Evolutionary conservation across 371 early-diverging fungal genomes (phyloP).

Genomic region (Choanephora cucurbitarum): DNA sequence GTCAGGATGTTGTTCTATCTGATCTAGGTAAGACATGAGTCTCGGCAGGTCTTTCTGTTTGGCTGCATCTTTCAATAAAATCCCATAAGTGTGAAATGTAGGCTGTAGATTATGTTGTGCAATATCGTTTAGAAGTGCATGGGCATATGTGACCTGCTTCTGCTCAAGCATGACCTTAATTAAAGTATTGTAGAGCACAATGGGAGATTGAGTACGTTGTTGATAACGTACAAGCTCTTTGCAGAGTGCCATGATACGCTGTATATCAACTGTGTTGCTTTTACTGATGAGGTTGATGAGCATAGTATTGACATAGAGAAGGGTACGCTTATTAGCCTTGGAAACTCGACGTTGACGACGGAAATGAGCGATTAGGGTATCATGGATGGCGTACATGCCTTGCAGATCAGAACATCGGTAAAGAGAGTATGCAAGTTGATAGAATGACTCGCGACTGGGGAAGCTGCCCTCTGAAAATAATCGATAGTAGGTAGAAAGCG

Average conservation of each 20-base stretch:
- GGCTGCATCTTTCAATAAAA: slow-evolving; percentile 24
- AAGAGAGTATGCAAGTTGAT: slow-evolving; percentile 17
- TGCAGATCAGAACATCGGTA: slow-evolving; percentile 14
- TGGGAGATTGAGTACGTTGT: background rate
- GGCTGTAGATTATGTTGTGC: slow-evolving; percentile 6
- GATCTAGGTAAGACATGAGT: slow-evolving; percentile 14
- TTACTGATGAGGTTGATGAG: slow-evolving; percentile 24
- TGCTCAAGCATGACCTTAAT: slow-evolving; percentile 18
- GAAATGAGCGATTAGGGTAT: slow-evolving; percentile 21
- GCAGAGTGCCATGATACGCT: slow-evolving; percentile 17
- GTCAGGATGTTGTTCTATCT: slow-evolving; percentile 3
- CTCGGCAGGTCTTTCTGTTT: slow-evolving; percentile 10
- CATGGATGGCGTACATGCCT: slow-evolving; percentile 24
- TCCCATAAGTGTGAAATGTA: slow-evolving; percentile 15
- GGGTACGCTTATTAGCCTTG: slow-evolving; percentile 1
- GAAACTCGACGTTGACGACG: slow-evolving; percentile 3
- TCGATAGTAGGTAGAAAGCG: slow-evolving; percentile 16
- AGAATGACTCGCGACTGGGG: slow-evolving; percentile 27
- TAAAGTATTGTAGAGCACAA: slow-evolving; percentile 23
- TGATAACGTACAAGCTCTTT: slow-evolving; percentile 11
- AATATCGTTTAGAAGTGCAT: slow-evolving; percentile 7
- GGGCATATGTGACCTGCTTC: slow-evolving; percentile 8
- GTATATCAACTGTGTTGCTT: slow-evolving; percentile 15
- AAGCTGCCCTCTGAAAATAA: slow-evolving; percentile 15
- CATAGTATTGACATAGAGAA: slow-evolving; percentile 30